Conservation (phyloP, 768 basidiomycete species). For the Sarcodon aspratus region DNA sequence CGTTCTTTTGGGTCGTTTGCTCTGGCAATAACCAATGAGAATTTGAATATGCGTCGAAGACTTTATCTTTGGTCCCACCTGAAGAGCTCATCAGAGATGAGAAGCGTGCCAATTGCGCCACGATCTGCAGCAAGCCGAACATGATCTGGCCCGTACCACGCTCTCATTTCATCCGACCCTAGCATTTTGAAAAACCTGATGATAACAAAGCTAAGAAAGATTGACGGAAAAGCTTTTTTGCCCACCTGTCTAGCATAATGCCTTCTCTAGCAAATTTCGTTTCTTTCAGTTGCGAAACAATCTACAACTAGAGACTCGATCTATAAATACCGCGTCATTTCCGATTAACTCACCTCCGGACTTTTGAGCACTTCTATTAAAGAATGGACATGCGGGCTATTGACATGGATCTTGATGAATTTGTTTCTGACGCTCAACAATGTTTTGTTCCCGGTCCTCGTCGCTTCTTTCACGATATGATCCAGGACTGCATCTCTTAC, state of each 20-base stretch:
- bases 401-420: constrained; percentile 84
- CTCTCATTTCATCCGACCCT: constrained; percentile 85
- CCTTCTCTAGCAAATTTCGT: constrained; percentile 97
- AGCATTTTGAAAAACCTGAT: constrained; percentile 96
- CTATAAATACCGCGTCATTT: not conserved
- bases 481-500: constrained; percentile 82
- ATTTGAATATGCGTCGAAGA: not conserved
- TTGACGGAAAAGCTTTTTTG: not conserved
- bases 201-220: not conserved
- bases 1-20: constrained; percentile 69
- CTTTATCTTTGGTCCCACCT: constrained; percentile 35
- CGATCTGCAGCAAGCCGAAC: constrained; percentile 85
- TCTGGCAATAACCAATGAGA: constrained; percentile 24
- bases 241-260: constrained; percentile 76
- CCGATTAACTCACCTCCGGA: constrained; percentile 56
- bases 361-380: constrained; percentile 90
- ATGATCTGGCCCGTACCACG: constrained; percentile 98
- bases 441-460: constrained; percentile 68
- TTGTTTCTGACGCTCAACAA: constrained; percentile 76
- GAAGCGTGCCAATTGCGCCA: constrained; percentile 85
- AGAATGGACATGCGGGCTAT: constrained; percentile 91
- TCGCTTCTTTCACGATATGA: constrained; percentile 75
- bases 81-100: constrained; percentile 94
- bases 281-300: constrained; percentile 70
- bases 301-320: constrained; percentile 26